A percentile compares a stretch with the other conserved stretches of the same genome.
phyloP scores from a whole-genome alignment of 208 protist species.

The Trypanosoma theileri region DNA sequence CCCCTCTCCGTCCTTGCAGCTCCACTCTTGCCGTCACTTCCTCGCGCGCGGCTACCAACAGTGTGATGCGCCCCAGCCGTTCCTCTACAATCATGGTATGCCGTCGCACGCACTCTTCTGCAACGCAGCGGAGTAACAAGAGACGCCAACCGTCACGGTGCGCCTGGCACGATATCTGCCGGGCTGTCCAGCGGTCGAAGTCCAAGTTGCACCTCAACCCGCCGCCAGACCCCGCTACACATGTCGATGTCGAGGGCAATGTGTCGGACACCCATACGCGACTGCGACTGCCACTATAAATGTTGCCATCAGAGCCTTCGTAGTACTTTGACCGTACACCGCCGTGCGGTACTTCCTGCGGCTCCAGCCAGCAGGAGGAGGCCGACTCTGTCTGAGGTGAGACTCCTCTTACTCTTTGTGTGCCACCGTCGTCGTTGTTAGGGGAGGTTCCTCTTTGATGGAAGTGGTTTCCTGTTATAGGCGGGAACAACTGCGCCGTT shows the following conservation, averaged over 20 bases:
- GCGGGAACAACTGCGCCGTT: slow-evolving; percentile 9
- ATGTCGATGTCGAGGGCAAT: background rate
- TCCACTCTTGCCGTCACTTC: slow-evolving; percentile 9
- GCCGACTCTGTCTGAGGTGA: background rate
- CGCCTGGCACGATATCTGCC: slow-evolving; percentile 14
- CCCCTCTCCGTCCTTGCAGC: no score
- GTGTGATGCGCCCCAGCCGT: slow-evolving; percentile 12
- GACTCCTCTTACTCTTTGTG: background rate
- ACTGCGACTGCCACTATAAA: slow-evolving; percentile 4
- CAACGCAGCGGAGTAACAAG: slow-evolving; percentile 18
- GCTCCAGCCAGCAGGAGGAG: background rate
- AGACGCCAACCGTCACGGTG: slow-evolving; percentile 3
- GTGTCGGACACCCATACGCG: background rate
- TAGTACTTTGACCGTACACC: background rate
- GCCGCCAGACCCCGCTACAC: background rate
- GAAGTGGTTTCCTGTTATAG: background rate
- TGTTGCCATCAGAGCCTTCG: background rate
- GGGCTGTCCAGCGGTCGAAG: slow-evolving; percentile 4
- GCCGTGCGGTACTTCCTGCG: background rate
- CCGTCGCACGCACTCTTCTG: slow-evolving; percentile 18
- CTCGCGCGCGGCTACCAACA: slow-evolving; percentile 18
- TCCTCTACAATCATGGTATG: slow-evolving; percentile 14
- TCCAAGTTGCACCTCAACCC: background rate
- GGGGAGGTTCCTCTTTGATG: background rate
- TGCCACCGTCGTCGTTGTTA: background rate